Percentiles rank a stretch among this genome's conserved stretches.
Evolutionary conservation across 2,329 filamentous ascomycete species (phyloP).

Genomic region (Colletotrichum musae): DNA sequence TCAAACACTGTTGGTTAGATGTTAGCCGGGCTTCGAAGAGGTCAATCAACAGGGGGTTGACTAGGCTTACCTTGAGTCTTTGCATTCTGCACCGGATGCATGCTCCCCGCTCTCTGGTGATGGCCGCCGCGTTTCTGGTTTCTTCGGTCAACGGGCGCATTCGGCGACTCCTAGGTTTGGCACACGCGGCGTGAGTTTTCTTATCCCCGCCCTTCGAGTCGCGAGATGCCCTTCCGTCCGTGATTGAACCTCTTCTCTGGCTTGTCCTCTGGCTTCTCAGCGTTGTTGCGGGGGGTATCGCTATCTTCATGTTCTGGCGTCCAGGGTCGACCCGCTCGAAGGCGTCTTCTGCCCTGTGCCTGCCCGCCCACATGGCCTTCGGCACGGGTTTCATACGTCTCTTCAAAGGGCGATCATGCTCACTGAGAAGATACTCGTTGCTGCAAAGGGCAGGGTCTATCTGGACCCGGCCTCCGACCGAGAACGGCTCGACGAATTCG

Average conservation of each 20-base stretch:
- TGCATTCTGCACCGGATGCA: constrained; percentile 63
- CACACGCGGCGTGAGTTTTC: neutral
- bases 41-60: neutral
- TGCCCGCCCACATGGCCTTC: neutral
- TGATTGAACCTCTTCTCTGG: neutral
- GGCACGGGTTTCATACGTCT: neutral
- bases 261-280: neutral
- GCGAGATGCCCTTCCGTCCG: neutral
- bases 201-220: neutral
- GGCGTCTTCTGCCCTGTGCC: neutral
- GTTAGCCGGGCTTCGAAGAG: neutral
- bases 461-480: neutral
- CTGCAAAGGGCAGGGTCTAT: neutral
- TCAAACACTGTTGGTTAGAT: constrained; percentile 52
- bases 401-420: neutral
- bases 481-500: neutral
- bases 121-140: constrained; percentile 50
- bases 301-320: neutral
- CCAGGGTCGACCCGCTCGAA: neutral
- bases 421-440: neutral
- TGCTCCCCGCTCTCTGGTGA: constrained; percentile 54
- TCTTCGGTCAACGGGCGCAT: constrained; percentile 43
- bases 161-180: neutral
- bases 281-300: neutral
- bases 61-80: constrained; percentile 56